Conservation (phyloP, 371 early-diverging fungal genomes). For the Mortierella sp. region DNA sequence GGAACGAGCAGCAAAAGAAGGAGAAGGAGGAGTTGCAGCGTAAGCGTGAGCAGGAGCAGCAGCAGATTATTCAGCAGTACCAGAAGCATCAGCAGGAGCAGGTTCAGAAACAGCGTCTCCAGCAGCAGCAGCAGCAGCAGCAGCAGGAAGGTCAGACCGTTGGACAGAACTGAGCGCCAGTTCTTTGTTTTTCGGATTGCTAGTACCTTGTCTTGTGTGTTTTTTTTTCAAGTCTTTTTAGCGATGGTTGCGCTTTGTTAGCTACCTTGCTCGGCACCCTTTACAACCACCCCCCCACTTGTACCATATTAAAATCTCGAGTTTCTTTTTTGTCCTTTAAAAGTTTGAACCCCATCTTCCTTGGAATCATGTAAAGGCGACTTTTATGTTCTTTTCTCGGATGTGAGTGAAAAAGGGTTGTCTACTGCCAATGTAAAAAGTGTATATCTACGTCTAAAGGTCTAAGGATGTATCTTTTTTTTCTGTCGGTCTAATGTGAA, state of each 20-base stretch:
- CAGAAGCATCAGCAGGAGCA: not conserved
- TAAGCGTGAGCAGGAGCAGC: conserved; percentile 13
- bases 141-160: conserved; percentile 9
- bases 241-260: not conserved
- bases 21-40: conserved; percentile 20
- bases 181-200: not conserved
- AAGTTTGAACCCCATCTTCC: not conserved
- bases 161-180: conserved; percentile 1
- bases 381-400: not conserved
- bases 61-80: conserved; percentile 8
- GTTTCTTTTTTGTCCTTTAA: not conserved
- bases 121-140: conserved; percentile 11
- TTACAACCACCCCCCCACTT: not conserved
- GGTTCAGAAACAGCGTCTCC: not conserved
- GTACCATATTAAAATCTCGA: conserved; percentile 7
- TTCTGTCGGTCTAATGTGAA: no score
- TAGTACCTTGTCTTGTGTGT: not conserved
- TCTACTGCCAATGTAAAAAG: no score
- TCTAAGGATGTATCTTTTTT: no score
- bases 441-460: no score
- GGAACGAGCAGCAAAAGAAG: conserved; percentile 36
- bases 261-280: not conserved
- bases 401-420: no score
- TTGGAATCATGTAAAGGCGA: not conserved
- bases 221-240: not conserved